Conservation (phyloP, 441 rosid species). For the Erodium trifolium region DNA sequence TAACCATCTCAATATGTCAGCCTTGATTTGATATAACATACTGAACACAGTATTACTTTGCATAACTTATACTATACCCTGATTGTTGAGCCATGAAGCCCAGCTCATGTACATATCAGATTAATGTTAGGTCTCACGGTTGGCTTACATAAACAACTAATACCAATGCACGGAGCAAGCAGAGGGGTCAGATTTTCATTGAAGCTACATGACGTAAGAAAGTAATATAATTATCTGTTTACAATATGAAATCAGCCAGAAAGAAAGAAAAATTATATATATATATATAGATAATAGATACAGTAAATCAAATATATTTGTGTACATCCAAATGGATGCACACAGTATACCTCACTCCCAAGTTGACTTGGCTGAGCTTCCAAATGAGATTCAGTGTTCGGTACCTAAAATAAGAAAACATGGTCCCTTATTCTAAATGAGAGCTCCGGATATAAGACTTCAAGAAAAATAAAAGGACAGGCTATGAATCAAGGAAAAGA, state of each 20-base stretch:
- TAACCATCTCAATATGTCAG: not conserved
- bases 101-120: not conserved
- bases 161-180: not conserved
- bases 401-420: not conserved
- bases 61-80: not conserved
- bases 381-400: slow-evolving; percentile 26
- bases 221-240: not conserved
- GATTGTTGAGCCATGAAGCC: slow-evolving; percentile 1
- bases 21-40: not conserved
- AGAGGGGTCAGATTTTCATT: not conserved
- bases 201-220: not conserved
- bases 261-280: no score
- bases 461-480: slow-evolving; percentile 1
- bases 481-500: slow-evolving; percentile 8
- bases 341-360: slow-evolving; percentile 38
- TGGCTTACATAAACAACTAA: not conserved
- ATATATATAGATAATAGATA: not conserved
- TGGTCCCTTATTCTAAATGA: not conserved
- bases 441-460: not conserved
- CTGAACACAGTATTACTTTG: not conserved
- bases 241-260: slow-evolving; percentile 3
- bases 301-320: not conserved
- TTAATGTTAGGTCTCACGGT: not conserved
- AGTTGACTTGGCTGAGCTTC: slow-evolving; percentile 30
- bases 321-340: not conserved